These are phyloP conservation scores for Pleurostoma richardsiae DNA, from an alignment of 2,329 filamentous ascomycete species.

Conservation along the genomic window DNA sequence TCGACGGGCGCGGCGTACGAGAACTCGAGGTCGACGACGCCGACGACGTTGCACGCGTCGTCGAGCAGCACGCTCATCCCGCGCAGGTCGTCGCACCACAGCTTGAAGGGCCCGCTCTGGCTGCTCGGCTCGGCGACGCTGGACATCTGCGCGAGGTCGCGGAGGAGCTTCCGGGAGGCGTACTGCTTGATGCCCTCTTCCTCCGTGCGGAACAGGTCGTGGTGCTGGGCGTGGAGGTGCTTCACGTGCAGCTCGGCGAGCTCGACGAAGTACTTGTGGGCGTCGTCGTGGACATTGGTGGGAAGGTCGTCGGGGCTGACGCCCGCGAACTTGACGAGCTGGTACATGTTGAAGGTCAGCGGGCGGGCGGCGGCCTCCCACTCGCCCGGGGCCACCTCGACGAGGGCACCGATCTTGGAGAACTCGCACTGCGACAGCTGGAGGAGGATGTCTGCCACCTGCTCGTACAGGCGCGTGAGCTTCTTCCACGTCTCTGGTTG, in stretches of 20 bases:
- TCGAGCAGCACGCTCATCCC: constrained; percentile 2
- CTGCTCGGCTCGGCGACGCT: not conserved
- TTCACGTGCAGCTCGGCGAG: constrained; percentile 28
- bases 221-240: constrained; percentile 30
- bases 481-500: not conserved
- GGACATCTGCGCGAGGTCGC: constrained; percentile 14
- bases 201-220: constrained; percentile 24
- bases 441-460: constrained; percentile 5
- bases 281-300: too few species aligned
- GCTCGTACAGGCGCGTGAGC: constrained; percentile 2
- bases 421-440: not conserved
- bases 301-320: too few species aligned
- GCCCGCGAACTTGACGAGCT: too few species aligned
- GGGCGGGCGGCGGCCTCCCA: too few species aligned
- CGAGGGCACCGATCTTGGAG: too few species aligned
- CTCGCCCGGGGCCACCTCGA: too few species aligned
- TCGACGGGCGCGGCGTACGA: constrained; percentile 1
- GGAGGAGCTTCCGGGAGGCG: constrained; percentile 25
- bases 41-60: constrained; percentile 1
- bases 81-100: constrained; percentile 7
- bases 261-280: too few species aligned
- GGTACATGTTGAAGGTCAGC: too few species aligned
- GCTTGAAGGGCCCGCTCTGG: not conserved
- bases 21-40: constrained; percentile 5
- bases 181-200: constrained; percentile 24